Evolutionary conservation across 2,329 filamentous ascomycete genomes (phyloP).

Genomic region (Pseudogymnoascus sp.): DNA sequence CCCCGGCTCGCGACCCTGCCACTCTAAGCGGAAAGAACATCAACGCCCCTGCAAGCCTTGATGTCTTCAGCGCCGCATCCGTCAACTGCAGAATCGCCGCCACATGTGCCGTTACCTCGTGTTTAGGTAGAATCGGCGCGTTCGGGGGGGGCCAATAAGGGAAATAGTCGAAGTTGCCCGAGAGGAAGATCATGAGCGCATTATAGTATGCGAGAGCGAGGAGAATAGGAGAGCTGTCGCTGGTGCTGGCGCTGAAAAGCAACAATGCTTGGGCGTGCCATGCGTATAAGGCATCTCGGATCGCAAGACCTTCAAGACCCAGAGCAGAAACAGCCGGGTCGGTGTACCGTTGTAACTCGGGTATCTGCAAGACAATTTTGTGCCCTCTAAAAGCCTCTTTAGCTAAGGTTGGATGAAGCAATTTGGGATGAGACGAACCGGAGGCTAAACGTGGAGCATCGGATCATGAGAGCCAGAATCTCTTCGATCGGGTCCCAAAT

Average conservation of each 20-base stretch:
- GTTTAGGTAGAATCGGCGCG: slow-evolving; percentile 10
- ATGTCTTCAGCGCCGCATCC: slow-evolving; percentile 14
- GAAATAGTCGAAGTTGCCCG: slow-evolving; percentile 20
- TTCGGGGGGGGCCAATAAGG: slow-evolving; percentile 13
- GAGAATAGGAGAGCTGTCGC: not conserved
- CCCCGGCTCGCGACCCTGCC: slow-evolving; percentile 19
- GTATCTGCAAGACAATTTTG: not conserved
- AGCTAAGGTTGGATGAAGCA: not conserved
- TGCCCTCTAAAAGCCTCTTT: not conserved
- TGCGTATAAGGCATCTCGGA: slow-evolving; percentile 14
- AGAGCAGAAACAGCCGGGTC: not conserved
- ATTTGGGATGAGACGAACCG: slow-evolving; percentile 12
- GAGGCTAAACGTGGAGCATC: slow-evolving; percentile 14
- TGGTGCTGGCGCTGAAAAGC: not conserved
- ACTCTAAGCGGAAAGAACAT: slow-evolving; percentile 22
- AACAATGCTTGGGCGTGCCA: slow-evolving; percentile 13
- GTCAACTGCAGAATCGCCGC: slow-evolving; percentile 14
- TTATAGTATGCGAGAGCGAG: slow-evolving; percentile 19
- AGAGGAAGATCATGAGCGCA: slow-evolving; percentile 21
- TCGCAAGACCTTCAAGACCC: slow-evolving; percentile 13
- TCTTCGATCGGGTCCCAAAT: slow-evolving; percentile 21
- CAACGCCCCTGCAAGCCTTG: slow-evolving; percentile 17
- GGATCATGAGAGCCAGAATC: slow-evolving; percentile 20
- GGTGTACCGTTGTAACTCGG: not conserved
- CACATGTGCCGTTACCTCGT: slow-evolving; percentile 16